phyloP scores from a whole-genome alignment of 495 filamentous ascomycete species.

The Trichoderma parareesei region DNA sequence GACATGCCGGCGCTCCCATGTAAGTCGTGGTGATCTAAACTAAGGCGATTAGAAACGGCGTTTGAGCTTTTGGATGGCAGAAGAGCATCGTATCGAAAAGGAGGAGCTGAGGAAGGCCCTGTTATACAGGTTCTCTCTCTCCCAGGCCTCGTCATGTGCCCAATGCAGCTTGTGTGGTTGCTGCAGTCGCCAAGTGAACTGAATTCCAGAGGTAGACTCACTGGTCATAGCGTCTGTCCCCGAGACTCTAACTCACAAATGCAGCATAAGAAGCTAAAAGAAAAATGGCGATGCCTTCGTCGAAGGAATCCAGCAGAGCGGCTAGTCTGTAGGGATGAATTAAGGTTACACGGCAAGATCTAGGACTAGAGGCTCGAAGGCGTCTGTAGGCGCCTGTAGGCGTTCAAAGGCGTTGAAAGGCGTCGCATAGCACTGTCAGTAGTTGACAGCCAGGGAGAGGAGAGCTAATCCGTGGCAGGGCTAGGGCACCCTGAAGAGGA shows the following conservation, averaged over 20 bases:
- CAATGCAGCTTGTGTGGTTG: not conserved
- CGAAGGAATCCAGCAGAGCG: not conserved
- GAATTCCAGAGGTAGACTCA: not conserved
- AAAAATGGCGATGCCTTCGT: not conserved
- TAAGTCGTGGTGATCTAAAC: not conserved
- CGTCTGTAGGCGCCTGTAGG: too few species aligned
- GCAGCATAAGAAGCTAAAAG: not conserved
- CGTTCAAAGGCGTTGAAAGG: too few species aligned
- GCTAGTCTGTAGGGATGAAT: not conserved
- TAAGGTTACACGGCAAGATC: not conserved
- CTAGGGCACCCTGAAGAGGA: too few species aligned
- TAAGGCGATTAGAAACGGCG: not conserved
- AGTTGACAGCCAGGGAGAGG: too few species aligned
- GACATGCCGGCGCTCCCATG: not conserved
- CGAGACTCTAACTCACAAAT: not conserved
- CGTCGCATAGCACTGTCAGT: too few species aligned
- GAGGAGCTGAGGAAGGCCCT: not conserved
- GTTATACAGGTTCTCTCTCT: not conserved
- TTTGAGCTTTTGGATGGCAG: not conserved
- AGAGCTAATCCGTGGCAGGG: too few species aligned
- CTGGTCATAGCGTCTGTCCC: not conserved
- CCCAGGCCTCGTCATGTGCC: not conserved
- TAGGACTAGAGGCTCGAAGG: too few species aligned
- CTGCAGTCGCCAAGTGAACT: not conserved
- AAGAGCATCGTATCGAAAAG: not conserved